Evolutionary conservation across 352 stramenopile genomes (phyloP), one percentile per base, ranked within the genome.

Genomic region (Globisporangium sylvaticum): DNA sequence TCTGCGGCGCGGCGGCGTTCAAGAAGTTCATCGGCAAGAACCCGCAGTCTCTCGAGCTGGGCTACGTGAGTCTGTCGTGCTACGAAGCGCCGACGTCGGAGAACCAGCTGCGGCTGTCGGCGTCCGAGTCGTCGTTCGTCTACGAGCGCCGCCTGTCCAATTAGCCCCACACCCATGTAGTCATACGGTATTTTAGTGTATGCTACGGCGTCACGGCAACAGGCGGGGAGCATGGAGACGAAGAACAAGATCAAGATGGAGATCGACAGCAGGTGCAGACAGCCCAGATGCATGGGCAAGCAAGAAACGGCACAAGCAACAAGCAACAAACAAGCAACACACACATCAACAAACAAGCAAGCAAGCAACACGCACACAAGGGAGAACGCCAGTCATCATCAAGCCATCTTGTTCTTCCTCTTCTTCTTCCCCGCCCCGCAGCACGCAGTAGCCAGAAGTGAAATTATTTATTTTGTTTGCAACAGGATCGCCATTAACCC

Each of bases 21-120:
- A 75, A 67, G 62, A 71, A 77, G 24, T 91, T 91, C 62, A 81
- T 90, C 32, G 83, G 83, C 69, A 90, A 87, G 71, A 90, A 88
- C 63, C 83, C 83, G n/a, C 83, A 81, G 48, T 82, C 74, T 55
- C 74, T 77, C 34, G 81, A 90, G 58, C 69, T 83, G 5, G 83
- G 83, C 31, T 91, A 91, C 66, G 83, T 91, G 70, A 89, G 79
- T 39, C 71, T 91, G 10, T 89, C 83, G 54, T 74, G 73, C 60
- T 91, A 91, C 69, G 81, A 91, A 58, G 83, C 81, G 48, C 83
- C 83, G 22, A 66, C 77, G 50, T 83, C 60, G 37, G 75, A 80
- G 66, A 65, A 67, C 48, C 70, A 72, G 32, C 68, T 78, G 61
- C 73, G 69, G 29, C 64, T 68, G 24, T 68, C 63, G 10, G 54